These are phyloP conservation scores for Ophiostoma himal-ulmi DNA, from an alignment of 2,329 filamentous ascomycete species.

Conservation along the genomic window DNA sequence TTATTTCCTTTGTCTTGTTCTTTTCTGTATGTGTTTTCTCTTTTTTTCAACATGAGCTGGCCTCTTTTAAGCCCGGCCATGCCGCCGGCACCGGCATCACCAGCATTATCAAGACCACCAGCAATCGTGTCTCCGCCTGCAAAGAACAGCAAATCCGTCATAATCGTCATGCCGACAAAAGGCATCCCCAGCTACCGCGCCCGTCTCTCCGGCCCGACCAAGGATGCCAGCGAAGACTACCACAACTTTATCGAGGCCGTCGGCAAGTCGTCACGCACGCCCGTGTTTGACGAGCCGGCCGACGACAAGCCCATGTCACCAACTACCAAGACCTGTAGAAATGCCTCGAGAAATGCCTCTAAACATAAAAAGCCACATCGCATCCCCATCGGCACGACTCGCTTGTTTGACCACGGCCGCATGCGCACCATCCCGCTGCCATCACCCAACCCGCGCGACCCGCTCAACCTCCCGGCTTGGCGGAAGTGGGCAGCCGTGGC, in stretches of 20 bases:
- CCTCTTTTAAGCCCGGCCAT: conserved; percentile 15
- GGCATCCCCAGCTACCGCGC: not conserved
- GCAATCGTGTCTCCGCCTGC: not conserved
- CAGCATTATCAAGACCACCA: not conserved
- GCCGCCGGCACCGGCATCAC: conserved; percentile 8
- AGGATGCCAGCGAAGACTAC: conserved; percentile 22
- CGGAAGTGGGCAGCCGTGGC: conserved; percentile 32
- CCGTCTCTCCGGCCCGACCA: not conserved
- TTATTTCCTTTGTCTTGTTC: not conserved
- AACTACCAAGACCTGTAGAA: not conserved
- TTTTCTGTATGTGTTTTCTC: not conserved
- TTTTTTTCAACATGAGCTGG: conserved; percentile 12
- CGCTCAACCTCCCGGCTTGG: conserved; percentile 32
- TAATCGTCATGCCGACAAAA: not conserved
- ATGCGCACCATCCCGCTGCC: conserved; percentile 24
- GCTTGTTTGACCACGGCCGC: conserved; percentile 23
- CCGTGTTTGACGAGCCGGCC: conserved; percentile 1
- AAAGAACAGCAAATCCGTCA: not conserved
- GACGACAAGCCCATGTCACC: not conserved
- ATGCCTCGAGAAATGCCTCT: not conserved
- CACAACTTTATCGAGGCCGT: conserved; percentile 24
- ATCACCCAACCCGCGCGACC: conserved; percentile 29
- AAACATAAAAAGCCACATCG: not conserved
- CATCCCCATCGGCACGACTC: conserved; percentile 23
- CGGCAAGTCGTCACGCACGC: conserved; percentile 12